Base-by-base conservation (phyloP, 257 asterid species). In the Solanum piurae region DNA sequence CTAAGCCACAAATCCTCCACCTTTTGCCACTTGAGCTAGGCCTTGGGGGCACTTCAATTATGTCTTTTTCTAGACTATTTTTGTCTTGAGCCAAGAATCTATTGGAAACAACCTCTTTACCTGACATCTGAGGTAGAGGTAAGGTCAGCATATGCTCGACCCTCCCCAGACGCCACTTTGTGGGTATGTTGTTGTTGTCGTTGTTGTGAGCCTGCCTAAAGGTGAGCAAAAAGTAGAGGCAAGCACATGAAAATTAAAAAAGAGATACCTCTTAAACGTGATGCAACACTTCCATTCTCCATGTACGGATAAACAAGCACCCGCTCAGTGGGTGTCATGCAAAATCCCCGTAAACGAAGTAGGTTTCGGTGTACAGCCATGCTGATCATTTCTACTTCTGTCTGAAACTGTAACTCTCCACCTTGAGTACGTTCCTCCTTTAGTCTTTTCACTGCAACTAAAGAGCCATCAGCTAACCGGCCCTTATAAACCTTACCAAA, bases 271-370 rank as follows among this genome's bases (percentile, higher is more conserved):
- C 99, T 92, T 90, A 97, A 92, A 91, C 98, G 95, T 46, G 98
- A 97, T 83, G 99, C 98, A 75, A 95, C 98, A 91, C 98, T 97
- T 88, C 98, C 98, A 90, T 97, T 95, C 36, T 76, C 93, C 98
- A 97, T 95, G 86, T 69, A 97, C 55, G 99, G 99, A 91, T 97
- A 97, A 90, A 95, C 98, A 86, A 96, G 98, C 90, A 96, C 85
- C 87, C 98, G 93, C 89, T 96, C 99, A 2, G 98, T 95, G 1
- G 97, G 96, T 5, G 99, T 95, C 98, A 93, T 93, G 88, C 98
- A 95, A 90, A 96, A 96, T 71, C 99, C 99, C 87, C 93, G 95
- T 83, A 96, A 88, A 23, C 96, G 94, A 55, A 94, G 98, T 75
- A 96, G 89, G 87, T 96, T 95, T 13, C 95, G 92, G 90, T 96